Base-by-base conservation (phyloP, 495 filamentous ascomycete genomes). In the Podospora tetraspora region DNA sequence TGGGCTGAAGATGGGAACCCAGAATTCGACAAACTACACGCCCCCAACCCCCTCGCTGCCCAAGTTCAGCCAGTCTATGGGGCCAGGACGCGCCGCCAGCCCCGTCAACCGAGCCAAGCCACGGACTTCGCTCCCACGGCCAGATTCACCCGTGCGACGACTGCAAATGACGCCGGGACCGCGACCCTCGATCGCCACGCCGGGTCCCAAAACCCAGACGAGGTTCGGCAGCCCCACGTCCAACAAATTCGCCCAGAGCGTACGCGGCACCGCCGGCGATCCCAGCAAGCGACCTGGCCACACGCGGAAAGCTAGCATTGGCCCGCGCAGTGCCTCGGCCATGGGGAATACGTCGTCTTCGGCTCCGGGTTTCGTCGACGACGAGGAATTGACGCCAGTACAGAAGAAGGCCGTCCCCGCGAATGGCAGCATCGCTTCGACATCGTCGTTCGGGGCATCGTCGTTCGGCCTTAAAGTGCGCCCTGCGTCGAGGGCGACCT, bases 61-160 rank as follows among this genome's bases (percentile, higher is more conserved):
- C 66, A 90, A 92, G 72, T 93, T 95, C 79, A 92, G 91, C 79
- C 91, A 96, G 78, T 92, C 93, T 4, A 84, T 96, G 34, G 95
- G 94, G 0, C 91, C 92, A 10, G 85, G 86, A n/a, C 85, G 90
- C 74, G 88, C 89, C 24, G 76, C 86, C 24, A 92, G 90, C 73
- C 89, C 91, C 3, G 76, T 85, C 23, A 86, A 91, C 65, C 92
- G 90, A 75, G 88, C 43, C 19, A 52, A 87, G 72, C 79, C 87
- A 22, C 87, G 90, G 59, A 88, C 90, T 7, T 97, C 95, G 34
- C 82, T 97, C 57, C 90, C 92, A 67, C 89, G 92, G 23, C 91
- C 94, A 3, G 94, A 96, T 66, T 96, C 92, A 0, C 94, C 94
- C 9, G 79, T 91, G 25, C 83, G 91, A 64, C 87, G 82, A 69